phyloP scores from a whole-genome alignment of 768 basidiomycete genomes.

The Antrodiella citrinella region DNA sequence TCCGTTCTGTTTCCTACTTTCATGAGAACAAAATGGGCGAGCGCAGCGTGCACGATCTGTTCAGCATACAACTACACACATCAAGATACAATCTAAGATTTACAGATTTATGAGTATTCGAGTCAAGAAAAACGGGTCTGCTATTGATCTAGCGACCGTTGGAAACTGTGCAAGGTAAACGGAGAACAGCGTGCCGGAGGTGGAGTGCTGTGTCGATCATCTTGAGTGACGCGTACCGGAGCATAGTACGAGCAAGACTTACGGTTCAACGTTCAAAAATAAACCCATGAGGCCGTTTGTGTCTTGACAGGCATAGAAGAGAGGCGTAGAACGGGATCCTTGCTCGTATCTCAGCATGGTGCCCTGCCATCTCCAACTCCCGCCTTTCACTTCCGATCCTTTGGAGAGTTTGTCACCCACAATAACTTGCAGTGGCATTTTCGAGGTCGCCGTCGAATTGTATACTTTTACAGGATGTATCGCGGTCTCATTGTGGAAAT shows the following conservation, averaged over 20 bases:
- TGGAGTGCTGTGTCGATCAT: slow-evolving; percentile 25
- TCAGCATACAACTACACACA: background rate
- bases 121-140: background rate
- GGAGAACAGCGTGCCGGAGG: slow-evolving; percentile 33
- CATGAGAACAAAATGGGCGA: background rate
- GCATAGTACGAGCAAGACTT: too few relatives aligned
- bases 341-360: slow-evolving; percentile 43
- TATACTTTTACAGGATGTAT: slow-evolving; percentile 47
- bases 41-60: background rate
- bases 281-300: slow-evolving; percentile 32
- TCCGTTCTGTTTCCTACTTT: slow-evolving; percentile 3
- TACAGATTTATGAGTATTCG: background rate
- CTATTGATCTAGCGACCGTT: slow-evolving; percentile 2
- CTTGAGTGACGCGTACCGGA: too few relatives aligned
- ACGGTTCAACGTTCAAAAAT: slow-evolving; percentile 42
- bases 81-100: background rate
- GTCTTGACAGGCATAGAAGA: slow-evolving; percentile 35
- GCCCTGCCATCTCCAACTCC: slow-evolving; percentile 48
- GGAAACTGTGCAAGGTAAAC: slow-evolving; percentile 37
- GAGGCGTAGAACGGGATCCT: slow-evolving; percentile 31
- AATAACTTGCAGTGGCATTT: slow-evolving; percentile 41
- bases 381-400: slow-evolving; percentile 30
- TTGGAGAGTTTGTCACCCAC: slow-evolving; percentile 21
- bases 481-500: slow-evolving; percentile 46
- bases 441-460: slow-evolving; percentile 37